Conservation (phyloP, 2,329 filamentous ascomycete species). For the Bipolaris zeicola region DNA sequence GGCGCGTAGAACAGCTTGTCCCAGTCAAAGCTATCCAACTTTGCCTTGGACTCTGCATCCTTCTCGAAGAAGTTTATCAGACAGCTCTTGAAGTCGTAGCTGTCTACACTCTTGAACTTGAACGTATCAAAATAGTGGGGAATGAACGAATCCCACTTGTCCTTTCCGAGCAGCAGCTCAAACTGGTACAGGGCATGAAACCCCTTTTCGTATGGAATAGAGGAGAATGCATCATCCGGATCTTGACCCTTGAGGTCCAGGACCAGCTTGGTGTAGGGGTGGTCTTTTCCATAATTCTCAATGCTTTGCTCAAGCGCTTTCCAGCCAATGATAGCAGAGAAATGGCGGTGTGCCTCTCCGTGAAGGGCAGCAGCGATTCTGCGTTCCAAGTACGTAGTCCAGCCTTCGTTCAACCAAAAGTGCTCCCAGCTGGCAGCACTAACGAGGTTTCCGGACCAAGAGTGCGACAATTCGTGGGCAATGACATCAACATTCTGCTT, state of each 20-base stretch:
- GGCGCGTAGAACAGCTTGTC: conserved; percentile 86
- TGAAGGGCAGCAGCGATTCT: conserved; percentile 78
- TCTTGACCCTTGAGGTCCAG: conserved; percentile 87
- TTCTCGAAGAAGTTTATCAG: conserved; percentile 81
- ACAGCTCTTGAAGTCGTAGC: conserved; percentile 90
- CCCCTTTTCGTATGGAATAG: conserved; percentile 93
- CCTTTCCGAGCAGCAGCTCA: conserved; percentile 80
- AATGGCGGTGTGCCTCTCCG: conserved; percentile 84
- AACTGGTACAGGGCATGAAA: conserved; percentile 93
- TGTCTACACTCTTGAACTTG: conserved; percentile 85
- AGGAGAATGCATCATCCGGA: conserved; percentile 94
- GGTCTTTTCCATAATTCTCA: conserved; percentile 76
- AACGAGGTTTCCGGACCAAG: conserved; percentile 89
- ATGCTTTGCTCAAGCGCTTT: conserved; percentile 84
- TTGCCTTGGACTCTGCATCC: conserved; percentile 66
- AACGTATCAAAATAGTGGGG: conserved; percentile 91
- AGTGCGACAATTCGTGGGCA: conserved; percentile 77
- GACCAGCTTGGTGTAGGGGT: conserved; percentile 92
- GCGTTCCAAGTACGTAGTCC: conserved; percentile 94
- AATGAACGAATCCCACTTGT: conserved; percentile 94
- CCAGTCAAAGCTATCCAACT: conserved; percentile 82
- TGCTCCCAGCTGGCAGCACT: conserved; percentile 82
- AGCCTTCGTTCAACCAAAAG: conserved; percentile 76
- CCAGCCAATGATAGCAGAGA: conserved; percentile 96
- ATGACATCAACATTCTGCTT: conserved; percentile 92